Conservation (phyloP, 169 alveolate genomes). For the Plasmodium fragile region DNA sequence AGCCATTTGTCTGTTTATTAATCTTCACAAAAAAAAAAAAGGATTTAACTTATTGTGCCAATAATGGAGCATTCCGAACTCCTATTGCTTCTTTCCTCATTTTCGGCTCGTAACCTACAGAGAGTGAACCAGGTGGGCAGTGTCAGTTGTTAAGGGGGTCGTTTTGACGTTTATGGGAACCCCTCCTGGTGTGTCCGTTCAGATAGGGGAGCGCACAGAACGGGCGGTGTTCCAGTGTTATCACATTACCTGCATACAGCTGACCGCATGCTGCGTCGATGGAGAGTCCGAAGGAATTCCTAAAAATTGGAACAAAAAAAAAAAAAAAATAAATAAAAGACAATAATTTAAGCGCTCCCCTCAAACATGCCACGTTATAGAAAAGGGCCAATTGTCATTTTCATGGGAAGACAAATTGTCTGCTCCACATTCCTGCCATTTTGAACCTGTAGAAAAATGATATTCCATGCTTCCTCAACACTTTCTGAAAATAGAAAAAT, state of each 20-base stretch:
- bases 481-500: constrained; percentile 16
- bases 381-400: neutral
- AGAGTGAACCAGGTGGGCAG: neutral
- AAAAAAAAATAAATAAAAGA: neutral
- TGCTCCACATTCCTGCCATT: neutral
- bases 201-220: neutral
- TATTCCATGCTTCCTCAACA: constrained; percentile 55
- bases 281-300: constrained; percentile 87
- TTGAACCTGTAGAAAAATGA: constrained; percentile 69
- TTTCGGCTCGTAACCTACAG: constrained; percentile 69
- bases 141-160: neutral
- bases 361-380: neutral
- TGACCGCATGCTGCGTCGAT: constrained; percentile 92
- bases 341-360: neutral
- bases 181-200: neutral
- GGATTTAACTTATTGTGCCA: constrained; percentile 10
- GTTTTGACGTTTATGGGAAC: neutral
- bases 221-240: neutral
- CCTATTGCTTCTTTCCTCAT: constrained; percentile 26
- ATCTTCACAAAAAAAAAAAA: constrained; percentile 1
- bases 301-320: neutral
- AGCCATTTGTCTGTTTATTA: neutral
- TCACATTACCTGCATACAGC: constrained; percentile 81
- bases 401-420: neutral
- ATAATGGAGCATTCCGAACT: constrained; percentile 4